Percentiles rank a stretch among this genome's conserved stretches.
These are phyloP conservation scores for Pichia cabralensis DNA, from an alignment of 805 yeast genomes.

Conservation along the genomic window DNA sequence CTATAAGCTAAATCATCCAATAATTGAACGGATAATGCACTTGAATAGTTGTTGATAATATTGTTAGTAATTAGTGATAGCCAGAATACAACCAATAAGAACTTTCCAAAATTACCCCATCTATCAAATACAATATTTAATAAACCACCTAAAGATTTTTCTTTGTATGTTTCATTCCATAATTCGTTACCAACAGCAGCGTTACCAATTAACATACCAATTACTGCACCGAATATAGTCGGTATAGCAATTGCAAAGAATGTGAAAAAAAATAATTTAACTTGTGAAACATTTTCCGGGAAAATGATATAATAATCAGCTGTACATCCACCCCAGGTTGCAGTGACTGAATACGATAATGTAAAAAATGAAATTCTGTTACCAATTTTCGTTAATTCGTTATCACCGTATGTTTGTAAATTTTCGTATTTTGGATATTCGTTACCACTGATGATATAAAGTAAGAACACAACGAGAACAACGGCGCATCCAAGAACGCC, in stretches of 20 bases:
- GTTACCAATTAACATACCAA: conserved; percentile 63
- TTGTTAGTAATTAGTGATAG: conserved; percentile 75
- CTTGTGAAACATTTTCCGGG: conserved; percentile 58
- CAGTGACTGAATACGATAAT: conserved; percentile 64
- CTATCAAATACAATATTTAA: conserved; percentile 51
- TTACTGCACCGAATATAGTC: conserved; percentile 62
- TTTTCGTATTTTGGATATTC: conserved; percentile 28
- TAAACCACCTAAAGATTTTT: conserved; percentile 68
- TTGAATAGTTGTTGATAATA: conserved; percentile 70
- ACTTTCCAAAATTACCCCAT: conserved; percentile 75
- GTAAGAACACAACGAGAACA: conserved; percentile 50
- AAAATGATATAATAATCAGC: conserved; percentile 76
- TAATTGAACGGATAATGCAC: conserved; percentile 70
- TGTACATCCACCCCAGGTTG: conserved; percentile 86
- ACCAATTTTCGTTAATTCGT: conserved; percentile 42
- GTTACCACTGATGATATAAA: conserved; percentile 53
- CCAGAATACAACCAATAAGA: conserved; percentile 58
- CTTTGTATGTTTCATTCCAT: conserved; percentile 48
- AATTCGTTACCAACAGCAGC: conserved; percentile 47
- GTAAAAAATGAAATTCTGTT: conserved; percentile 65
- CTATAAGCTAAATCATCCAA: conserved; percentile 40
- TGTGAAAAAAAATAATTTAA: conserved; percentile 47
- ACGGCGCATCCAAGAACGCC: conserved; percentile 61
- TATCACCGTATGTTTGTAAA: conserved; percentile 27
- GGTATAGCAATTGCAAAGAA: conserved; percentile 61